Base-by-base conservation (phyloP, 768 basidiomycete species). In the Aureoboletus auriporus region DNA sequence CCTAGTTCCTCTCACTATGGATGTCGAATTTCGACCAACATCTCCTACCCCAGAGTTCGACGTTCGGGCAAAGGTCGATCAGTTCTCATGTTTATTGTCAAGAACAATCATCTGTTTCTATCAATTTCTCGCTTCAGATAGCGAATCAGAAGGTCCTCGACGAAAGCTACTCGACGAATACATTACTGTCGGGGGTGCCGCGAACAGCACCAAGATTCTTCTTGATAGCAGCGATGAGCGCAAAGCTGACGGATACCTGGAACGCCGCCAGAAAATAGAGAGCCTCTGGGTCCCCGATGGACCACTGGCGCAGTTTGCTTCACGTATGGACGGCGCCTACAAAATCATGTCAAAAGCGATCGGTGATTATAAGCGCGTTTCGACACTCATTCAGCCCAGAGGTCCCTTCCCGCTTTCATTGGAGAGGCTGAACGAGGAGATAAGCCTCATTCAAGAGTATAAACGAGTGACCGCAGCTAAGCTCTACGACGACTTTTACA, bases 51-150 rank as follows among this genome's bases (percentile, higher is more conserved):
- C 50, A 8, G 44, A 51, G 27, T 57, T 57, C 42, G 49, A 63
- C 8, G 58, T 63, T 35, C 46, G 58, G 3, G 36, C 27, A 7
- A 52, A n/a, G 58, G 60, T 63, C 31, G 61, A 61, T n/a, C 44
- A 37, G 17, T 65, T 56, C 50, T 63, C 54, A 1, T 44, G 49
- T 1, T 43, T 56, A 37, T 8, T 59, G 16, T 59, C 60, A 5
- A 56, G 46, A 31, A 61, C 57, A n/a, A 63, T 62, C 23, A 47
- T 62, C 45, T 62, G 60, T 34, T 59, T 63, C 34, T 52, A 54
- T 51, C 62, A 59, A 13, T 63, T 64, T 50, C 23, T 62, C n/a
- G 54, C 62, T 23, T 65, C 62, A 17, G 63, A 62, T 23, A 45
- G 42, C 23, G 53, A 60, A 5, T 58, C 60, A 14, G 57, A 62